Evolutionary conservation across 2,329 filamentous ascomycete genomes (phyloP), one percentile per base, ranked within the genome.

Genomic region (Alternaria atra): DNA sequence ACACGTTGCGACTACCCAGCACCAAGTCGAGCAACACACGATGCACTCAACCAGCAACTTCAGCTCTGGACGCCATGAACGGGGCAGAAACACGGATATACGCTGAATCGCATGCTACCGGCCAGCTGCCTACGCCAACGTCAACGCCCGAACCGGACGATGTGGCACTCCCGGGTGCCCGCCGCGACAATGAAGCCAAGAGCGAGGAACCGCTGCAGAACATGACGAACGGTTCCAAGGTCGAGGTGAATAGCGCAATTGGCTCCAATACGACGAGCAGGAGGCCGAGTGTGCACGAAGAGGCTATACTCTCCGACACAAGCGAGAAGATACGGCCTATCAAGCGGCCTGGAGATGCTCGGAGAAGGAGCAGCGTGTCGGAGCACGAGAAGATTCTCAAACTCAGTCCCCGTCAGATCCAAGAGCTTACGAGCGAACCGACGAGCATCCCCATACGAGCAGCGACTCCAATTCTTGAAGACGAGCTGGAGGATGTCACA

Each of bases 361-460:
- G 73, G 59, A 65, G 75, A 58, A 76, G 55, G 65, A 79, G 76
- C 68, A 78, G 75, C 62, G 71, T 76, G 32, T 74, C 73, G 3
- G 76, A 76, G 35, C 74, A 78, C 34, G 74, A 82, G 5, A 81
- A 78, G 62, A 72, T 83, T 3, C 73, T 85, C 59, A 87, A 85
- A 67, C 75, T 87, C 30, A 87, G 85, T 3, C 82, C 83, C 2
- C 81, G 80, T 40, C 82, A 86, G 71, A 84, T 88, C 3, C 81
- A 85, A 42, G 84, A 86, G 44, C 80, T 88, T 42, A 85, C 84
- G 6, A 79, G 81, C 15, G 85, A 85, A 12, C 84, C 85, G 8
- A 80, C 84, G 15, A 86, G 84, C 42, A 79, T 87, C n/a, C 84
- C 85, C 3, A 71, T 85, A 37, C 81, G 83, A 29, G 72, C 80